Evolutionary conservation across 306 rosid species (phyloP).

Genomic region (Trifolium pratense): DNA sequence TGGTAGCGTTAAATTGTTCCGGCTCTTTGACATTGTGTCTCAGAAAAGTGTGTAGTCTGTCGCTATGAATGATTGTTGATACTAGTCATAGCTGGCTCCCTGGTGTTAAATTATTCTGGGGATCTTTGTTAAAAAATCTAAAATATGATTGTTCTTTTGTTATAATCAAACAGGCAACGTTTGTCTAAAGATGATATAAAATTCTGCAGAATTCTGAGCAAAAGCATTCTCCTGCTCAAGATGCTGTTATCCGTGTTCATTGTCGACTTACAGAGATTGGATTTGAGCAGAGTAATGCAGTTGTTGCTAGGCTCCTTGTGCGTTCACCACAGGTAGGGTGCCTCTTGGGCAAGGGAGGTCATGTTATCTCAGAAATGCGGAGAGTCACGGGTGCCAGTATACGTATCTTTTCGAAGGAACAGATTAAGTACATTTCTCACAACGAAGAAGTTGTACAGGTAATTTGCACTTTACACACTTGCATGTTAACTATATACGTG

Average conservation of each 20-base stretch:
- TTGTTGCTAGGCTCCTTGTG: constrained; percentile 83
- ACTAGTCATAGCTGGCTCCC: constrained; percentile 29
- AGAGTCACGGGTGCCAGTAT: constrained; percentile 82
- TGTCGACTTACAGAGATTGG: constrained; percentile 80
- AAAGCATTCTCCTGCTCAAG: constrained; percentile 83
- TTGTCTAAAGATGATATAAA: constrained; percentile 37
- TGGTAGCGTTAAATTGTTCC: constrained; percentile 15
- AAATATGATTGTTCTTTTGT: constrained; percentile 43
- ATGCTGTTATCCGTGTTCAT: constrained; percentile 85
- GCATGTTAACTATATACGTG: not conserved
- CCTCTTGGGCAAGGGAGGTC: constrained; percentile 87
- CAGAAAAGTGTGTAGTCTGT: not conserved
- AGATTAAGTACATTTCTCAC: constrained; percentile 58
- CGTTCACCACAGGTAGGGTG: constrained; percentile 78
- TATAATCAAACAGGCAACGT: constrained; percentile 38
- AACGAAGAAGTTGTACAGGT: constrained; percentile 91
- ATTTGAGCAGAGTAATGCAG: constrained; percentile 73
- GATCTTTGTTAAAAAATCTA: constrained; percentile 32
- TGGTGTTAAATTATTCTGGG: constrained; percentile 33
- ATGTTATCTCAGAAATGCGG: constrained; percentile 79
- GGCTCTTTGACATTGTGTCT: constrained; percentile 21
- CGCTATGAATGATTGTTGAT: constrained; percentile 26
- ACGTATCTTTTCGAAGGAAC: constrained; percentile 81
- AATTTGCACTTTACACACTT: constrained; percentile 31
- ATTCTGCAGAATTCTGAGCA: constrained; percentile 71